Conservation (phyloP, 1,284 basidiomycete genomes). For the Lignosus rhinocerotis region DNA sequence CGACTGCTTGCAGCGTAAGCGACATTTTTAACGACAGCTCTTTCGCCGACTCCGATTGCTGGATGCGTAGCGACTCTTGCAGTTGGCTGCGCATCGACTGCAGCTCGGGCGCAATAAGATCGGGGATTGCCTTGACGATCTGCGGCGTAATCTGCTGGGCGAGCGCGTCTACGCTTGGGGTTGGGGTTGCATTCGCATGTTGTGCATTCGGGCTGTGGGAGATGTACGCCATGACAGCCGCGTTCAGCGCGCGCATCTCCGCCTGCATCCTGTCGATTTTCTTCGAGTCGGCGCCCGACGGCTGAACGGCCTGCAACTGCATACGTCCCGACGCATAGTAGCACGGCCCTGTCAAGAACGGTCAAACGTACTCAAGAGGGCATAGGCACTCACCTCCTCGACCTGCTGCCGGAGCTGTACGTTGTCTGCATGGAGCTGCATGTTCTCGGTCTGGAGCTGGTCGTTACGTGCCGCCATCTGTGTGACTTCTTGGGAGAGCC, state of each 20-base stretch:
- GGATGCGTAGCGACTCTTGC: slow-evolving; percentile 9
- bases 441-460: slow-evolving; percentile 16
- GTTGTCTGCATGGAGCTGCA: slow-evolving; percentile 20
- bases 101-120: slow-evolving; percentile 12
- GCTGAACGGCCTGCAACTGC: slow-evolving; percentile 1
- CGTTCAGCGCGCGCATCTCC: slow-evolving; percentile 22
- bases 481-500: slow-evolving; percentile 20
- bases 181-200: background rate
- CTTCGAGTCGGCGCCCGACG: slow-evolving; percentile 6
- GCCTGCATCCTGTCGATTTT: slow-evolving; percentile 19
- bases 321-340: too few relatives aligned
- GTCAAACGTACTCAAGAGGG: background rate
- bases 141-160: slow-evolving; percentile 13
- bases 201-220: slow-evolving; percentile 8
- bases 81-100: slow-evolving; percentile 11
- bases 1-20: slow-evolving; percentile 10
- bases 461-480: slow-evolving; percentile 19
- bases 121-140: slow-evolving; percentile 12
- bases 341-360: background rate
- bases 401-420: slow-evolving; percentile 21
- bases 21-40: slow-evolving; percentile 16
- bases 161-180: slow-evolving; percentile 7
- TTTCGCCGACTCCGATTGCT: slow-evolving; percentile 11
- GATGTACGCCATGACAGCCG: slow-evolving; percentile 17
- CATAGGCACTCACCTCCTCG: slow-evolving; percentile 14